These are phyloP conservation scores for Fusarium floridanum DNA, from an alignment of 2,329 filamentous ascomycete species.

Conservation along the genomic window DNA sequence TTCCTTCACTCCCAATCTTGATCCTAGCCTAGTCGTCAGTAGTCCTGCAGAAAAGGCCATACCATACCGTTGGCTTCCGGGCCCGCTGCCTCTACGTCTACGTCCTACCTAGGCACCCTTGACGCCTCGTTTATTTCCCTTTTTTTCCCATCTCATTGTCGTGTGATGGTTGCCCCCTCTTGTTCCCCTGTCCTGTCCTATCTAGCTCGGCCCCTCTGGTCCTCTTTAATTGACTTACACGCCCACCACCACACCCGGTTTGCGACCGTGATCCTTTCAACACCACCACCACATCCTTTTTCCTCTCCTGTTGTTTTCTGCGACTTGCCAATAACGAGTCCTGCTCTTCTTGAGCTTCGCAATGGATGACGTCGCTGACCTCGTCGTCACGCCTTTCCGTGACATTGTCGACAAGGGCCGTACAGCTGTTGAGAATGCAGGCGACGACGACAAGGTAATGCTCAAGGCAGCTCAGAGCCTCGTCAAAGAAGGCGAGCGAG, in stretches of 20 bases:
- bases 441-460: constrained; percentile 59
- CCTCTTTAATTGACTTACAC: constrained; percentile 48
- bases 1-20: constrained; percentile 3
- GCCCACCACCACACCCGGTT: constrained; percentile 31
- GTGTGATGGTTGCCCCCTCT: constrained; percentile 37
- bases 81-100: background rate
- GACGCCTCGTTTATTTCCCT: constrained; percentile 13
- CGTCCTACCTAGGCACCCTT: background rate
- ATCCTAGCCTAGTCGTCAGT: constrained; percentile 8
- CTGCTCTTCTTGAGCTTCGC: constrained; percentile 10
- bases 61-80: constrained; percentile 1
- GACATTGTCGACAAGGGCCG: constrained; percentile 67
- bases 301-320: background rate
- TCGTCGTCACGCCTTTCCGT: constrained; percentile 64
- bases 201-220: constrained; percentile 18
- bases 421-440: constrained; percentile 62
- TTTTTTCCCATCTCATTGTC: constrained; percentile 20
- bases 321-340: background rate
- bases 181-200: constrained; percentile 14
- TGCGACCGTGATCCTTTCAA: constrained; percentile 13
- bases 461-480: constrained; percentile 62
- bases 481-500: constrained; percentile 62
- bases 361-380: constrained; percentile 58
- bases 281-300: background rate
- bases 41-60: constrained; percentile 2